phyloP scores from a whole-genome alignment of 495 filamentous ascomycete species.

The Hyphodiscus hymeniophilus region DNA sequence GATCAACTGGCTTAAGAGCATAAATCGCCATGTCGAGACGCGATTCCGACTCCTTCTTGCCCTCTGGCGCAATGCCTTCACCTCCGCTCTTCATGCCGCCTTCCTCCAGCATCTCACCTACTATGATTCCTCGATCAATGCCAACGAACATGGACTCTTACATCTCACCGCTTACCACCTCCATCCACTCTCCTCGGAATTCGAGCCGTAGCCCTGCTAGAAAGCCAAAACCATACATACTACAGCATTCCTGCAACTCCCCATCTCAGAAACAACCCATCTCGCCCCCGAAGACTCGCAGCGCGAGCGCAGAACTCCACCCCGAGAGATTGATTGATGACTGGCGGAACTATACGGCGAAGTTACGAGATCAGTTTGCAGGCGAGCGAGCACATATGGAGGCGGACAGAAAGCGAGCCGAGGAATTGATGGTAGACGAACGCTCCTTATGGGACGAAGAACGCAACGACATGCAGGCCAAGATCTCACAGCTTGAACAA shows the following conservation, averaged over 20 bases:
- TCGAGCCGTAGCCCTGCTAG: not conserved
- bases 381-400: constrained; percentile 23
- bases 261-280: constrained; percentile 9
- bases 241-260: constrained; percentile 4
- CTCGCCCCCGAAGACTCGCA: constrained; percentile 19
- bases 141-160: constrained; percentile 5
- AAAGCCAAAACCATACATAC: not conserved
- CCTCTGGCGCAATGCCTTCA: constrained; percentile 20
- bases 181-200: constrained; percentile 2
- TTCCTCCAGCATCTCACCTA: constrained; percentile 10
- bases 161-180: constrained; percentile 8
- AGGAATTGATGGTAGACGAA: constrained; percentile 24
- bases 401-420: constrained; percentile 17
- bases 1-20: not conserved
- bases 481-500: constrained; percentile 19
- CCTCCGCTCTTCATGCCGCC: not conserved
- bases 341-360: constrained; percentile 18
- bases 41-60: constrained; percentile 20
- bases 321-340: constrained; percentile 18
- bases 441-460: constrained; percentile 22
- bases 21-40: constrained; percentile 14
- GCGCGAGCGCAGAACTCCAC: constrained; percentile 16
- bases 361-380: constrained; percentile 17
- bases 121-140: constrained; percentile 9
- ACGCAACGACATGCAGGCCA: constrained; percentile 9